Conservation (phyloP, 2,329 filamentous ascomycete species). For the Zymoseptoria brevis region DNA sequence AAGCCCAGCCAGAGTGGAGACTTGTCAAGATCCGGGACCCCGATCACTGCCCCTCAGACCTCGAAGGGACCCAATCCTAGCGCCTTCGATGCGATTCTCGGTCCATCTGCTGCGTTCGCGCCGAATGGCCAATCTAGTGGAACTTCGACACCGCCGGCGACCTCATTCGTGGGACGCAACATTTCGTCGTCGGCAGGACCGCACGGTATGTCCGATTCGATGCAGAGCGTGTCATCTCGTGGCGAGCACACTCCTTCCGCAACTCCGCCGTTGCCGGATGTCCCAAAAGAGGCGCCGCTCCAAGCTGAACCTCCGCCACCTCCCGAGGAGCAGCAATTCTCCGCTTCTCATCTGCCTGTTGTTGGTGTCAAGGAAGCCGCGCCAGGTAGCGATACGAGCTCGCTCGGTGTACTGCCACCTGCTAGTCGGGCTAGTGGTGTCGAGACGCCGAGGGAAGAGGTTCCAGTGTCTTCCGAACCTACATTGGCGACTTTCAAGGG, state of each 20-base stretch:
- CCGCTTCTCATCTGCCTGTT: conserved; percentile 67
- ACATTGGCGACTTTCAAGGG: conserved; percentile 11
- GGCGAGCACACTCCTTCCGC: conserved; percentile 49
- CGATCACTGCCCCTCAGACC: conserved; percentile 7
- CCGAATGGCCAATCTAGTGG: conserved; percentile 20
- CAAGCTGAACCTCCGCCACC: conserved; percentile 56
- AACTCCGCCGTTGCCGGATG: conserved; percentile 50
- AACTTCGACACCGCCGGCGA: conserved; percentile 25
- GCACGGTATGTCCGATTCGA: conserved; percentile 21
- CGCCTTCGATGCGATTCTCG: conserved; percentile 31
- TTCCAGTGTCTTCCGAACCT: not conserved
- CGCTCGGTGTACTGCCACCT: conserved; percentile 34
- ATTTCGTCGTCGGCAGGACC: conserved; percentile 11
- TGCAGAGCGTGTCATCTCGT: conserved; percentile 21
- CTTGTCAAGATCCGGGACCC: conserved; percentile 19
- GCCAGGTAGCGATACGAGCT: conserved; percentile 47
- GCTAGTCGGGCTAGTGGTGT: conserved; percentile 25
- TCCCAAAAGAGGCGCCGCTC: conserved; percentile 46
- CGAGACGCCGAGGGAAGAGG: conserved; percentile 19
- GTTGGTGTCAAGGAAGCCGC: conserved; percentile 45
- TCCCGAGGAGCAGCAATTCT: conserved; percentile 68
- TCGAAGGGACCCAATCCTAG: conserved; percentile 26
- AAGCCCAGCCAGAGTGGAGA: conserved; percentile 34
- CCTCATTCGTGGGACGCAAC: conserved; percentile 23
- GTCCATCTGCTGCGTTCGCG: conserved; percentile 37